A percentile compares a stretch with the other conserved stretches of the same genome.
Evolutionary conservation across 139 green algal species (phyloP).

Genomic region (Chlamydomonas sphaeroides): DNA sequence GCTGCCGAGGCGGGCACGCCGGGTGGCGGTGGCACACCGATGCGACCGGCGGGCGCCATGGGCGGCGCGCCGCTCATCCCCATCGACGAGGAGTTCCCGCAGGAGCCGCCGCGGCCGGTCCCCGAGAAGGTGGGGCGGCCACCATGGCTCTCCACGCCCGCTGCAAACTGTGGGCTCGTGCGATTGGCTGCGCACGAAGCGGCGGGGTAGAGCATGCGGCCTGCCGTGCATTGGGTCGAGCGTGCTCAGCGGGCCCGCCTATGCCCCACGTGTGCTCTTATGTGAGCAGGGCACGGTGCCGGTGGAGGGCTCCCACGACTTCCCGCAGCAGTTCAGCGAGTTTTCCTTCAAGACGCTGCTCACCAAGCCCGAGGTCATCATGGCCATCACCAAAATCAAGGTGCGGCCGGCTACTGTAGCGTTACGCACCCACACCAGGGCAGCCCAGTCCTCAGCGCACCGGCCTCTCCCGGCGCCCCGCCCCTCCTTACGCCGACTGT

Average conservation of each 20-base stretch:
- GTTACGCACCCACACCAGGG: too few relatives aligned
- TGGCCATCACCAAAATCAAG: conserved; percentile 60
- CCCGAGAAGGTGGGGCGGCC: conserved; percentile 36
- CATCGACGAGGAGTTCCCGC: conserved; percentile 28
- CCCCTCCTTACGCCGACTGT: too few relatives aligned
- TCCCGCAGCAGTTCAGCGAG: conserved; percentile 77
- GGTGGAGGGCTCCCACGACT: conserved; percentile 69
- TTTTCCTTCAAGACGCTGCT: conserved; percentile 84
- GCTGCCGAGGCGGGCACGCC: background rate
- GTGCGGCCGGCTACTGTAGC: too few relatives aligned
- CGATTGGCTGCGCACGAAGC: too few relatives aligned
- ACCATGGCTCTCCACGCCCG: too few relatives aligned
- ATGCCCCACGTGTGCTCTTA: background rate
- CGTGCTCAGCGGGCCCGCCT: too few relatives aligned
- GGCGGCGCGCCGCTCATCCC: conserved; percentile 18
- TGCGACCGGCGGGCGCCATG: background rate
- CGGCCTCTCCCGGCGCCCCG: too few relatives aligned
- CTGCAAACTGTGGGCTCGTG: background rate
- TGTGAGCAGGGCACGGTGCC: conserved; percentile 58
- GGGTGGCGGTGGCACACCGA: background rate
- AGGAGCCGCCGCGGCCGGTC: conserved; percentile 26
- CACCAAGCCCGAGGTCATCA: conserved; percentile 81
- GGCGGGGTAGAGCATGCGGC: too few relatives aligned
- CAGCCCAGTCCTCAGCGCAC: too few relatives aligned
- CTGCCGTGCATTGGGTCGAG: too few relatives aligned